Base-by-base conservation (phyloP, 768 basidiomycete genomes). In the Lentinula edodes region DNA sequence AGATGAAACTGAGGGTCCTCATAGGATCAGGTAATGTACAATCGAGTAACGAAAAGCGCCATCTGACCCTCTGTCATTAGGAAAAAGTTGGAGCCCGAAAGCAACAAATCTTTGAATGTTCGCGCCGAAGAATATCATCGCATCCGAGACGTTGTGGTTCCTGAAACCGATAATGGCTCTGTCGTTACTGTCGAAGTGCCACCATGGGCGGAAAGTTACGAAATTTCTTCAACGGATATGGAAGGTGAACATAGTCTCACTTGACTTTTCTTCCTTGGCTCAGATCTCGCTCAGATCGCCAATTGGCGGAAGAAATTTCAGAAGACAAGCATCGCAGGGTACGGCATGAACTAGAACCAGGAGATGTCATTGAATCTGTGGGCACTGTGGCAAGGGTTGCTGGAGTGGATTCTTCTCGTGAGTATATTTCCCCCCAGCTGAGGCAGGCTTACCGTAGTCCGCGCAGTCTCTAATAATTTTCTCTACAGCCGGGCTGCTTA, bases 341-440 rank as follows among this genome's bases (percentile, higher is more conserved):
- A 6, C 81, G 93, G 43, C 91, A 93, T 67, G 89, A 94, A 62
- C 78, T 96, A 28, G 91, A 95, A 69, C 86, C 91, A 23, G 91
- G 92, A 3, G 95, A 98, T 70, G 83, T 94, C 7, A 91, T 98
- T 39, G 91, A 95, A 65, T 91, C 86, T 13, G 86, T 91, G 6
- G 82, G 82, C 57, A 98, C 95, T 10, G 91, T 95, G 52, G 91
- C 92, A 6, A 84, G 93, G 12, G 85, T 97, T 53, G 86, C 86
- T 13, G 95, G 95, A 1, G 92, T 98, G 4, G 95, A 97, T 72
- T 92, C 93, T 15, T 93, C 88, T 62, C 93, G 94, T 95, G 64
- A 70, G 89, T 78, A n/a, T 28, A 28, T 28, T 28, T 28, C 28
- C 28, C 28, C 28, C 28, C 28, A 28, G 28, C 28, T 28, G 28